Evolutionary conservation across 495 filamentous ascomycete species (phyloP).

Genomic region (Aspergillus biplanus): DNA sequence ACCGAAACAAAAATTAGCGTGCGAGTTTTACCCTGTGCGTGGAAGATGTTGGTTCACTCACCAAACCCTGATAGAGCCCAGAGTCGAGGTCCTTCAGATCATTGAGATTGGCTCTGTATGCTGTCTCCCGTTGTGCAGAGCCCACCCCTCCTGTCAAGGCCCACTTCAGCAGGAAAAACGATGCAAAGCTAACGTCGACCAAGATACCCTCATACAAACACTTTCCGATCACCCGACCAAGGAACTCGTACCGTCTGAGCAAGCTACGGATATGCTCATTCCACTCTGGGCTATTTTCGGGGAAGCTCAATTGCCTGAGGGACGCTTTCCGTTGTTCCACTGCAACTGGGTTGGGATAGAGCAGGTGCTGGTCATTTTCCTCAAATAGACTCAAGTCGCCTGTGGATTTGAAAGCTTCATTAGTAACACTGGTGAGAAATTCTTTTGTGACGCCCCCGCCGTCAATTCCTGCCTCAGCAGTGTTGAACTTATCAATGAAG

Average conservation of each 20-base stretch:
- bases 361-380: slow-evolving; percentile 84
- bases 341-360: slow-evolving; percentile 85
- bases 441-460: slow-evolving; percentile 98
- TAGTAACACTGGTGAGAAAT: slow-evolving; percentile 89
- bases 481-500: slow-evolving; percentile 90
- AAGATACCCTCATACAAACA: slow-evolving; percentile 98
- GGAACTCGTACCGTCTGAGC: slow-evolving; percentile 82
- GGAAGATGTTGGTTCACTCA: slow-evolving; percentile 35
- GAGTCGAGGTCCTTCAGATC: slow-evolving; percentile 93
- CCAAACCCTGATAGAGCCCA: slow-evolving; percentile 87
- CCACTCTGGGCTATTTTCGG: slow-evolving; percentile 59
- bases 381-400: slow-evolving; percentile 65
- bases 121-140: slow-evolving; percentile 64
- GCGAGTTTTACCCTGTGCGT: not conserved
- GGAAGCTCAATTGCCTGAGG: slow-evolving; percentile 55
- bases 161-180: slow-evolving; percentile 97
- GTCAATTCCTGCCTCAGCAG: slow-evolving; percentile 90
- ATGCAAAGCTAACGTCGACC: slow-evolving; percentile 90
- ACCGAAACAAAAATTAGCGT: slow-evolving; percentile 3
- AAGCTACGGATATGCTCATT: slow-evolving; percentile 61
- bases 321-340: slow-evolving; percentile 72
- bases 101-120: slow-evolving; percentile 86
- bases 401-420: slow-evolving; percentile 75
- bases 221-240: slow-evolving; percentile 91
- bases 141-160: slow-evolving; percentile 69